Evolutionary conservation across 2,329 filamentous ascomycete genomes (phyloP), one percentile per base, ranked within the genome.

Genomic region (Endocalyx cinctus): DNA sequence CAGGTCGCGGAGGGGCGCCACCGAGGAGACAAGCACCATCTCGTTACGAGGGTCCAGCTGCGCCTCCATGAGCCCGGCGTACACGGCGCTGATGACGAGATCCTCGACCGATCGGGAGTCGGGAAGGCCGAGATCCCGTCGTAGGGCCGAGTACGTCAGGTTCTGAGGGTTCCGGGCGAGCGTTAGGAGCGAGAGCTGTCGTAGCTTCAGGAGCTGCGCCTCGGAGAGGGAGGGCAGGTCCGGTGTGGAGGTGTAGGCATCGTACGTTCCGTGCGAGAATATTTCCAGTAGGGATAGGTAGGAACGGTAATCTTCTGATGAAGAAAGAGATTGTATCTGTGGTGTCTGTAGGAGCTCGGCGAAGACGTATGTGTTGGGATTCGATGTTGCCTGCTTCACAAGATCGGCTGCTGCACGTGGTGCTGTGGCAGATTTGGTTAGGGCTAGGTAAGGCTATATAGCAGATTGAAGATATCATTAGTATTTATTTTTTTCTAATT

Each of bases 251-350:
- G 46, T 54, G 67, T 95, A 96, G 48, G 82, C 77, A 39, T 75
- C 67, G 69, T 87, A 96, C 39, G 87, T 95, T 40, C 90, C 92
- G 71, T 92, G 87, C 38, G 88, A 86, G 63, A 98, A 98, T 51
- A 94, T 82, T 60, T 89, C 75, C 27, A 98, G 81, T 11, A 94
- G 73, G 2, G 69, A 76, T 31, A 92, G 70, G 60, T 87, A 64
- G 4, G 66, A 48, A 2, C 70, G 64, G 50, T 82, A 77, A 30
- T 94, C 83, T 22, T 71, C 56, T 7, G 59, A 58, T 25, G 77
- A 58, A 25, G 69, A 69, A 27, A 97, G 79, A 10, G 77, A 72
- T 60, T 92, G 84, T 46, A 97, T 80, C 49, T 87, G 79, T 0
- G 85, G 79, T 1, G 81, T 79, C 50, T 84, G 74, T 23, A 98